phyloP scores from a whole-genome alignment of 1,284 basidiomycete genomes.

The Apiotrichum veenhuisii region DNA sequence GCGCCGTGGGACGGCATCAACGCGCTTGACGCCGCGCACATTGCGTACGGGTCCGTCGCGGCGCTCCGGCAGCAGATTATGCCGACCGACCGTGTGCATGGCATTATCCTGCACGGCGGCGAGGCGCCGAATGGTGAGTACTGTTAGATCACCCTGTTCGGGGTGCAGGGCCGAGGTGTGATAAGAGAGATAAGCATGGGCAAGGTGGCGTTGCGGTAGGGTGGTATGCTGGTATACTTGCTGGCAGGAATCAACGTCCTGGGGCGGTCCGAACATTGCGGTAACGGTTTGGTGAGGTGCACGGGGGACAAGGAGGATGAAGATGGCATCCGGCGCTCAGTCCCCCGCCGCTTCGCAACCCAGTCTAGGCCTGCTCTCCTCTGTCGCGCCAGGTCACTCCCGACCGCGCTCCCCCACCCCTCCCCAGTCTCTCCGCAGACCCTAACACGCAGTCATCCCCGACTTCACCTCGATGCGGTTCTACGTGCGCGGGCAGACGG shows the following conservation, averaged over 20 bases:
- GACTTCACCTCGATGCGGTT: slow-evolving; percentile 68
- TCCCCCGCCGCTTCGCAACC: too few relatives aligned
- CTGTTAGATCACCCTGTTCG: too few relatives aligned
- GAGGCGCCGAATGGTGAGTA: slow-evolving; percentile 52
- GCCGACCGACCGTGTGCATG: slow-evolving; percentile 16
- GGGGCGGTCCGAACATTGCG: too few relatives aligned
- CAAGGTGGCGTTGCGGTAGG: too few relatives aligned
- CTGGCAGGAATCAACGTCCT: too few relatives aligned
- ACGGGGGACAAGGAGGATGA: neutral
- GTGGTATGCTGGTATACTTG: too few relatives aligned
- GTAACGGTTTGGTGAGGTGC: too few relatives aligned
- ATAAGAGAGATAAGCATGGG: too few relatives aligned
- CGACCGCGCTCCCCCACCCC: too few relatives aligned
- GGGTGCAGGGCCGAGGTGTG: too few relatives aligned
- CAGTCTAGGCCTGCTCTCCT: too few relatives aligned
- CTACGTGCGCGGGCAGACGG: slow-evolving; percentile 63
- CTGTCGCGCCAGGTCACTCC: too few relatives aligned
- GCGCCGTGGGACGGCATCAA: slow-evolving; percentile 65
- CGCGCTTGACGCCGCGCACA: slow-evolving; percentile 76
- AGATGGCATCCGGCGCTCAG: neutral
- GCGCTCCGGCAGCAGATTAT: slow-evolving; percentile 66
- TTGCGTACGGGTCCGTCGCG: slow-evolving; percentile 70
- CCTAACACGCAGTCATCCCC: slow-evolving; percentile 65
- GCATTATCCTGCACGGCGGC: slow-evolving; percentile 54
- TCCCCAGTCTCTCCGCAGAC: neutral